Percentiles rank a stretch among this genome's conserved stretches.
Evolutionary conservation across 1,139 yeast species (phyloP).

Genomic region (Magnusiomyces suaveolens): DNA sequence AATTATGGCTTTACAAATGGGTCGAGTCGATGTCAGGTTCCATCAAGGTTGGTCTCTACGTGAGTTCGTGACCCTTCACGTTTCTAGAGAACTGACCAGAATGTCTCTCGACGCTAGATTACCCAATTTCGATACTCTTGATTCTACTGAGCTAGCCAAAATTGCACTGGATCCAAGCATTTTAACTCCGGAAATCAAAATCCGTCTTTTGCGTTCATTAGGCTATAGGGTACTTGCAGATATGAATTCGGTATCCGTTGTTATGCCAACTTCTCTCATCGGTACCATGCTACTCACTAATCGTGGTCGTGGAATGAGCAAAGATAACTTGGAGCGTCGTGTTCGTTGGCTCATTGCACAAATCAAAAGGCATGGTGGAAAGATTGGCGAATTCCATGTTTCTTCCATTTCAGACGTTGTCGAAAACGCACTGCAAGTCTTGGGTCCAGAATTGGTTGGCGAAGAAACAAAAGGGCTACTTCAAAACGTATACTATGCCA

Average conservation of each 20-base stretch:
- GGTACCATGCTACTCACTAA: conserved; percentile 36
- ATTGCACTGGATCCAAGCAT: conserved; percentile 12
- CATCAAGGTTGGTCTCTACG: conserved; percentile 37
- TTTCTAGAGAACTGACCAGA: conserved; percentile 21
- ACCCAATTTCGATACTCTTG: conserved; percentile 8
- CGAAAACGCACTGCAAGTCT: conserved; percentile 33
- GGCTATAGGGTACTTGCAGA: conserved; percentile 36
- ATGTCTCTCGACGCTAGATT: not conserved
- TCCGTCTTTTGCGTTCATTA: conserved; percentile 30
- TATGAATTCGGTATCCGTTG: conserved; percentile 35
- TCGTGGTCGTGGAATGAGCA: conserved; percentile 34
- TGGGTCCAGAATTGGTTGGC: conserved; percentile 34
- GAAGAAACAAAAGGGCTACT: conserved; percentile 30
- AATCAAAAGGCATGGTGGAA: conserved; percentile 34
- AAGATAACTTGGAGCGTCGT: conserved; percentile 29
- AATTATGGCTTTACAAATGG: conserved; percentile 32
- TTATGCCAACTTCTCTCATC: conserved; percentile 39
- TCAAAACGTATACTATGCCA: conserved; percentile 34
- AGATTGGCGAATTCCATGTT: conserved; percentile 31
- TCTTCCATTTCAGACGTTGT: conserved; percentile 29
- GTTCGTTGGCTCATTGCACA: conserved; percentile 33
- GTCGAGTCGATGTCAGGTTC: conserved; percentile 37
- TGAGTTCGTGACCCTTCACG: conserved; percentile 28
- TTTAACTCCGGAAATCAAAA: conserved; percentile 19
- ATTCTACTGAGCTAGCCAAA: conserved; percentile 5